Percentiles rank a stretch among this genome's conserved stretches.
Conservation (phyloP, 371 early-diverging fungal species). For the Syncephalastrum monosporum region DNA sequence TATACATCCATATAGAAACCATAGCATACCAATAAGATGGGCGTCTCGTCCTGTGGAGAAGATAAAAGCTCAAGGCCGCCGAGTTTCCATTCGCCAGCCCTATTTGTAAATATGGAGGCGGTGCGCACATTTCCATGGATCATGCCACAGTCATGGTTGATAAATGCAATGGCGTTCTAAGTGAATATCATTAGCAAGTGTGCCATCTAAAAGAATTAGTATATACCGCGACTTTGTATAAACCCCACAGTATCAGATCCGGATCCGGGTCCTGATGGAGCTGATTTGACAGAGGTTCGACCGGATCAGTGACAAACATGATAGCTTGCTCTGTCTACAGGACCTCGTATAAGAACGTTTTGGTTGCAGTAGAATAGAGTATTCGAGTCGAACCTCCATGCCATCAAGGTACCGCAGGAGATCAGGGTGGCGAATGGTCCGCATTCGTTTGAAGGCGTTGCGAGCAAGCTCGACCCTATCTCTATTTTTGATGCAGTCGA, state of each 20-base stretch:
- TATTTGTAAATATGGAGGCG: slow-evolving; percentile 80
- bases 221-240: slow-evolving; percentile 87
- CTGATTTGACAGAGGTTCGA: slow-evolving; percentile 69
- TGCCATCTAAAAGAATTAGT: slow-evolving; percentile 1
- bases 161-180: slow-evolving; percentile 82
- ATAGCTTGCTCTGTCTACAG: slow-evolving; percentile 78
- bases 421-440: slow-evolving; percentile 92
- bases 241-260: slow-evolving; percentile 79
- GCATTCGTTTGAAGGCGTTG: slow-evolving; percentile 84
- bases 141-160: slow-evolving; percentile 82
- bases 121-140: slow-evolving; percentile 86
- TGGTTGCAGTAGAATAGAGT: neutral
- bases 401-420: slow-evolving; percentile 83
- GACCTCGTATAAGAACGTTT: neutral
- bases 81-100: slow-evolving; percentile 93
- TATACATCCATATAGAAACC: neutral
- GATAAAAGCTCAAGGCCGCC: slow-evolving; percentile 85
- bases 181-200: neutral
- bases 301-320: slow-evolving; percentile 90
- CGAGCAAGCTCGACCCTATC: slow-evolving; percentile 77
- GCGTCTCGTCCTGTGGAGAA: slow-evolving; percentile 71
- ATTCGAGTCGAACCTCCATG: slow-evolving; percentile 60
- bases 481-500: slow-evolving; percentile 65
- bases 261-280: slow-evolving; percentile 56
- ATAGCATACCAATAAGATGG: slow-evolving; percentile 55